These are phyloP conservation scores for Blastomyces parvus DNA, from an alignment of 2,329 filamentous ascomycete genomes.

Conservation along the genomic window DNA sequence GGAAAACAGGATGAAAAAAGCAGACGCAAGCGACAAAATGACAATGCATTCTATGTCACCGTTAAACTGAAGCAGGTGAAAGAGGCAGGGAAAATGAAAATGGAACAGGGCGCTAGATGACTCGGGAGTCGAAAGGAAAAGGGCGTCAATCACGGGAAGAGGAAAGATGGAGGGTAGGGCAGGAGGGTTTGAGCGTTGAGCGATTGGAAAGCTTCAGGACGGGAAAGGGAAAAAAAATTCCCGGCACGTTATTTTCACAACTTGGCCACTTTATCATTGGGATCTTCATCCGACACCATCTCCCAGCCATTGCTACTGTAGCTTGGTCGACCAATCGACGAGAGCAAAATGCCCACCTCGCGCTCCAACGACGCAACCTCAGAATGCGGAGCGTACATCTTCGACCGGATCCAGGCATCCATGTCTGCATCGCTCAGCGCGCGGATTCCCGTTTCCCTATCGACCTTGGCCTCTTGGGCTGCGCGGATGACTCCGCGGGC, in stretches of 20 bases:
- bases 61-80: neutral
- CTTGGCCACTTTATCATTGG: constrained; percentile 15
- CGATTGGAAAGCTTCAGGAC: too few relatives aligned
- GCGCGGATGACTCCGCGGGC: constrained; percentile 89
- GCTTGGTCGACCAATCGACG: constrained; percentile 21
- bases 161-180: neutral
- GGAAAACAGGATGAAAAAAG: neutral
- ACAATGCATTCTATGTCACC: neutral
- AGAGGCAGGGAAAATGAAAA: neutral
- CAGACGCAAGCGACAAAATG: neutral
- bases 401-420: constrained; percentile 40
- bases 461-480: constrained; percentile 70
- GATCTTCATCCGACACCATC: constrained; percentile 7
- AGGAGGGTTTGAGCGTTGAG: too few relatives aligned
- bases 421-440: constrained; percentile 35
- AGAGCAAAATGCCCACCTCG: constrained; percentile 37
- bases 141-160: neutral
- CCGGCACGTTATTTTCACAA: constrained; percentile 9
- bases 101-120: neutral
- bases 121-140: neutral
- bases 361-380: constrained; percentile 40
- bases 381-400: constrained; percentile 42
- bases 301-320: constrained; percentile 7
- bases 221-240: neutral
- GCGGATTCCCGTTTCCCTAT: constrained; percentile 38